Evolutionary conservation across 2,329 filamentous ascomycete species (phyloP).

Genomic region (Paecilomyces formosus): DNA sequence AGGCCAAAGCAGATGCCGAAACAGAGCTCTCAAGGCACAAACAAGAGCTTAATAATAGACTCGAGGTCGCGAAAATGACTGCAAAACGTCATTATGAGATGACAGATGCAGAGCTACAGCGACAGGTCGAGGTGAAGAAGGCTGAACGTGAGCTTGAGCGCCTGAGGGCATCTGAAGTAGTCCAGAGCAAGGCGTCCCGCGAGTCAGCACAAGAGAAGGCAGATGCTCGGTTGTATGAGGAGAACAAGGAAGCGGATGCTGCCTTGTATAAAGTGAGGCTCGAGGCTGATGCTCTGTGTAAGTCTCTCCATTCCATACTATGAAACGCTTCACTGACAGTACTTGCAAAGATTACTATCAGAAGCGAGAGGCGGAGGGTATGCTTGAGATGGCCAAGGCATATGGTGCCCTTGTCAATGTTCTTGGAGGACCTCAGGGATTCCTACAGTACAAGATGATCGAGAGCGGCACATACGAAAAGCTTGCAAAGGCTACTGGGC

Average conservation of each 20-base stretch:
- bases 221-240: conserved; percentile 43
- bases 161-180: conserved; percentile 68
- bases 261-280: conserved; percentile 31
- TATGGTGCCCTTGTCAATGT: conserved; percentile 65
- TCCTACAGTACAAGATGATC: conserved; percentile 83
- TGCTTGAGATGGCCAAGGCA: conserved; percentile 71
- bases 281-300: conserved; percentile 32
- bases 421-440: conserved; percentile 68
- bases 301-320: conserved; percentile 2
- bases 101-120: conserved; percentile 73
- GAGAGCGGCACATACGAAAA: conserved; percentile 71
- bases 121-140: conserved; percentile 67
- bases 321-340: conserved; percentile 2
- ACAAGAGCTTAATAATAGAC: conserved; percentile 63
- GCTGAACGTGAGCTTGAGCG: conserved; percentile 75
- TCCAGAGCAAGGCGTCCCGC: conserved; percentile 56
- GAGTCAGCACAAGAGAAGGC: conserved; percentile 39
- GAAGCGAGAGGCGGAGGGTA: conserved; percentile 69
- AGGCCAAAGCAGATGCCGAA: conserved; percentile 71
- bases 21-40: conserved; percentile 66
- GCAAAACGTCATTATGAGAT: conserved; percentile 66
- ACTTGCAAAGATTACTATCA: conserved; percentile 36
- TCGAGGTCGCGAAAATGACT: conserved; percentile 68
- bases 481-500: conserved; percentile 69
- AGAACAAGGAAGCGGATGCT: conserved; percentile 49